These are phyloP conservation scores for Aspergillus brasiliensis DNA, from an alignment of 2,329 filamentous ascomycete species.

Conservation along the genomic window DNA sequence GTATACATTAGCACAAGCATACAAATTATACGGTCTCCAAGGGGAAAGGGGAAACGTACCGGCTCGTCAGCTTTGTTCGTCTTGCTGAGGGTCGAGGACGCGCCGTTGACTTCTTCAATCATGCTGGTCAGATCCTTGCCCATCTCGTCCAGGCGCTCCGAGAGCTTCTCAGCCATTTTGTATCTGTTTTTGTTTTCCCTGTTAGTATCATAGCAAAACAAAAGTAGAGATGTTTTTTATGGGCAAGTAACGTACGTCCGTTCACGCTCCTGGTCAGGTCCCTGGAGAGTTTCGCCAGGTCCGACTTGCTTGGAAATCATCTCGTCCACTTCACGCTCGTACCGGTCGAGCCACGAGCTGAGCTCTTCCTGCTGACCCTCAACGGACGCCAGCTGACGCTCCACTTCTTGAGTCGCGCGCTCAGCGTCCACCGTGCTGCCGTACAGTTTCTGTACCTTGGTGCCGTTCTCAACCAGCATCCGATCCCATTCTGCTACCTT, in stretches of 20 bases:
- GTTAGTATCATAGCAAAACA: slow-evolving; percentile 24
- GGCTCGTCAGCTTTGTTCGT: slow-evolving; percentile 85
- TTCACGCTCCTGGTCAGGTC: slow-evolving; percentile 93
- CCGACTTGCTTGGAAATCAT: slow-evolving; percentile 80
- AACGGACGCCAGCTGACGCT: slow-evolving; percentile 84
- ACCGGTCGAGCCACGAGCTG: slow-evolving; percentile 82
- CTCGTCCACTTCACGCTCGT: slow-evolving; percentile 87
- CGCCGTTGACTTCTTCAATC: slow-evolving; percentile 97
- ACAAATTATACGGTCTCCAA: too few relatives aligned
- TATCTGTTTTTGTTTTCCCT: slow-evolving; percentile 51
- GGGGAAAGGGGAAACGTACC: slow-evolving; percentile 56
- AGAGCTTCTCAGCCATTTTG: slow-evolving; percentile 90
- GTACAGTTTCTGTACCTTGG: slow-evolving; percentile 93
- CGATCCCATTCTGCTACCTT: slow-evolving; percentile 91
- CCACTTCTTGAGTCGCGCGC: slow-evolving; percentile 87
- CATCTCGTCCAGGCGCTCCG: slow-evolving; percentile 89
- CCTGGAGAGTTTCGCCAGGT: slow-evolving; percentile 73
- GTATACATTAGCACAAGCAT: neutral
- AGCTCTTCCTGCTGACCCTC: slow-evolving; percentile 93
- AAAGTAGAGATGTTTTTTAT: neutral
- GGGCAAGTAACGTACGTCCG: slow-evolving; percentile 64
- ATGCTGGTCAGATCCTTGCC: slow-evolving; percentile 89
- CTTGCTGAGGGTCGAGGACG: slow-evolving; percentile 86
- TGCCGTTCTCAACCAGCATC: slow-evolving; percentile 86
- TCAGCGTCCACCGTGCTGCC: slow-evolving; percentile 91